Evolutionary conservation across 768 basidiomycete genomes (phyloP), one percentile per base, ranked within the genome.

Genomic region (Mycena vulgaris): DNA sequence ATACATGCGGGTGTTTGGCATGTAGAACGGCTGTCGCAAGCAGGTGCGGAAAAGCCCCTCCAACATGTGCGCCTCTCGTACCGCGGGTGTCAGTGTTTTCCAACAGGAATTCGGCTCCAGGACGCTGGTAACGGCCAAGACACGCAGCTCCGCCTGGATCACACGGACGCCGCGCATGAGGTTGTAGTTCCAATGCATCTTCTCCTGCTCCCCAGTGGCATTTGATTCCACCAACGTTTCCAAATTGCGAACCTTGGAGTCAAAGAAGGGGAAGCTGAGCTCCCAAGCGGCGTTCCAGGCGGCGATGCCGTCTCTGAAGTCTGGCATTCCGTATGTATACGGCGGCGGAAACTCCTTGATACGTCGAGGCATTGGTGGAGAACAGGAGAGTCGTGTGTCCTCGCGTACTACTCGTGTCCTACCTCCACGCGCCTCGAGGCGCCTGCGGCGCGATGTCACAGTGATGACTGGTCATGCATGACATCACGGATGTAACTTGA

Each of bases 21-120:
- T 49, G 49, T 52, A 10, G 45, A 21, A 48, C 48, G 61, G 61
- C 39, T 19, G 35, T 51, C 49, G 48, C 37, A 63, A 63, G 61
- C 61, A 63, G 61, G 61, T 63, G 61, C 61, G 61, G 23, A 63
- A 51, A 51, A 63, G 48, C 25, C 61, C 61, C 33, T 63, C 61
- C n/a, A 63, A 52, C 61, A 63, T 51, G 49, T 63, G 61, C 61
- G 61, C 49, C 49, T 63, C 49, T 52, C 61, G 61, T 52, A 21
- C 61, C 61, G 61, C 49, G 48, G 61, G 61, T 63, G 61, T 63
- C 48, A 63, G 61, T 62, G 45, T 35, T 49, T 62, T 62, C 60
- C 60, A 62, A 33, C 47, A 25, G 60, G 47, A 62, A 62, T 63
- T 63, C 25, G 61, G 61, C 27, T 35, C 48, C 61, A 63, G 61